These are phyloP conservation scores for Kingdonia uniflora DNA, from an alignment of 164 flowering plant genomes.

Conservation along the genomic window DNA sequence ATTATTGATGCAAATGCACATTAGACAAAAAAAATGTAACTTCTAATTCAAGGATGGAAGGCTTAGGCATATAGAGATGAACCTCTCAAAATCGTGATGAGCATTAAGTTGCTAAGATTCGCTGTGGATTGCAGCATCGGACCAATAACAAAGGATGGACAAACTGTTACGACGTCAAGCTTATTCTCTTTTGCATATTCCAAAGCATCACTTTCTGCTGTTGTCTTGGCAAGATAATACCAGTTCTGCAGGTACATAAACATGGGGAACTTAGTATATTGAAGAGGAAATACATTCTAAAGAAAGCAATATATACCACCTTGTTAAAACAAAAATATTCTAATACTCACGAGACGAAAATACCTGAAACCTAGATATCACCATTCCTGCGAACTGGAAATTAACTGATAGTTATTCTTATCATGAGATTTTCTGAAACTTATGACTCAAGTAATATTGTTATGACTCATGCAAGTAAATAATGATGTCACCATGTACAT, in stretches of 20 bases:
- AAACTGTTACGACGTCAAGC: slow-evolving; percentile 40
- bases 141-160: slow-evolving; percentile 42
- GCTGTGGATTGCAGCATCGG: slow-evolving; percentile 43
- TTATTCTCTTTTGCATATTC: slow-evolving; percentile 34
- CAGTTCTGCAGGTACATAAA: slow-evolving; percentile 27
- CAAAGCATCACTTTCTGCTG: slow-evolving; percentile 40
- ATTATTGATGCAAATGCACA: not conserved
- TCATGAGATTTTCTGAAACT: too few relatives aligned
- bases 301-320: too few relatives aligned
- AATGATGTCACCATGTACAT: too few relatives aligned
- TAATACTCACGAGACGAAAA: too few relatives aligned
- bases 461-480: too few relatives aligned
- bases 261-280: not conserved
- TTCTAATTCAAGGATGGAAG: not conserved
- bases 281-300: not conserved
- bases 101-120: slow-evolving; percentile 32
- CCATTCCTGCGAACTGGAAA: too few relatives aligned
- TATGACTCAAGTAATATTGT: too few relatives aligned
- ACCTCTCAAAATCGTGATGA: slow-evolving; percentile 39
- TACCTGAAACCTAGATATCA: too few relatives aligned
- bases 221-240: slow-evolving; percentile 44
- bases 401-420: too few relatives aligned
- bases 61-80: not conserved
- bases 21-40: not conserved
- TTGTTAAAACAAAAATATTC: too few relatives aligned